Evolutionary conservation across 306 rosid genomes (phyloP), one percentile per base, ranked within the genome.

Genomic region (Sicyos edulis): DNA sequence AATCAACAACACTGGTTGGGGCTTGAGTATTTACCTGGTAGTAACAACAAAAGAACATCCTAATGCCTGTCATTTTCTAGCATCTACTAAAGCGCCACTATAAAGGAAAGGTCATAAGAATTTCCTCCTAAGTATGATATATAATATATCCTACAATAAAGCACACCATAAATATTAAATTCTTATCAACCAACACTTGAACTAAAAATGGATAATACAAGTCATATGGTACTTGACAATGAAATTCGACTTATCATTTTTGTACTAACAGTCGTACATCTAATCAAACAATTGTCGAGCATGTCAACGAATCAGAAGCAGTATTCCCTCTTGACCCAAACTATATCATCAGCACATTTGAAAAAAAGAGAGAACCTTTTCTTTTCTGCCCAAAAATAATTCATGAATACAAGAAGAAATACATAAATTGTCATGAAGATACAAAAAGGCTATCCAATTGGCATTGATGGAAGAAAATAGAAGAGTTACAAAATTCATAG

Each of bases 11-110:
- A 62, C 61, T 71, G 20, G 96, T 78, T 34, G 73, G 89, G 2
- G 98, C 91, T 80, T 90, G 93, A 47, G 98, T 92, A 79, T 92
- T 92, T 16, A 90, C 88, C 89, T 89, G 75, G 55, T 32, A 45
- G 6, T 13, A 45, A 20, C 7, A 17, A 45, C 37, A 66, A 37
- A 44, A 21, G 29, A 4, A 64, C 16, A 40, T 8, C 47, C 16
- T 29, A 10, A 17, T 40, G 26, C 51, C 26, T n/a, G 70, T 64
- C 29, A 64, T 12, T 17, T 40, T 47, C 10, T 17, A 63, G 51
- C 26, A 63, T 63, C 50, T n/a, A 63, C 70, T 3, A 9, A 32
- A 37, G 47, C 51, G 24, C 17, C 24, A 51, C 26, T n/a, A 21
- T 0, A 22, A 70, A 70, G 16, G 45, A 70, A 9, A 17, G 50